A percentile compares a stretch with the other conserved stretches of the same genome.
These are phyloP conservation scores for Sugiyamaella pinicola DNA, from an alignment of 1,139 yeast genomes.

Conservation along the genomic window DNA sequence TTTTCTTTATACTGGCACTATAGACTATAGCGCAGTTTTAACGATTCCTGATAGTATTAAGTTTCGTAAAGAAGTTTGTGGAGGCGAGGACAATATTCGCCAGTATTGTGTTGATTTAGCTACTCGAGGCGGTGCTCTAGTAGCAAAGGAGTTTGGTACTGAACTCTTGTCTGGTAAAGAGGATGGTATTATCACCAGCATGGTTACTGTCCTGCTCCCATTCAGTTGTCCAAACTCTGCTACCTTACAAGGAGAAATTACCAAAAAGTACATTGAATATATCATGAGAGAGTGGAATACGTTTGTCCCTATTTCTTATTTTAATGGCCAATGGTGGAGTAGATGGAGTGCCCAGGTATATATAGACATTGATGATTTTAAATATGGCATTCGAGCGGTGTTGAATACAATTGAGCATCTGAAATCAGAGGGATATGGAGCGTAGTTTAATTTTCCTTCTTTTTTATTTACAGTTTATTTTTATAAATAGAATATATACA, in stretches of 20 bases:
- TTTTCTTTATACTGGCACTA: slow-evolving; percentile 46
- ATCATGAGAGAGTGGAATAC: slow-evolving; percentile 45
- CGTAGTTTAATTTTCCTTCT: too few relatives aligned
- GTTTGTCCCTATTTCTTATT: slow-evolving; percentile 51
- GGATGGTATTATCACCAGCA: slow-evolving; percentile 45
- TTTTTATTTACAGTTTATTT: neutral
- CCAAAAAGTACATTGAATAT: slow-evolving; percentile 27
- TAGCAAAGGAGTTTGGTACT: slow-evolving; percentile 42
- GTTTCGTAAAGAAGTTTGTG: slow-evolving; percentile 53
- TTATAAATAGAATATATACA: slow-evolving; percentile 1
- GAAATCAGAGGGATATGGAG: slow-evolving; percentile 10
- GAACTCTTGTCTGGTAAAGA: slow-evolving; percentile 41
- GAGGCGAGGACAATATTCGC: slow-evolving; percentile 60
- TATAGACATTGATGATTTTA: slow-evolving; percentile 58
- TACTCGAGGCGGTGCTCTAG: slow-evolving; percentile 45
- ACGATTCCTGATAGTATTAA: slow-evolving; percentile 49
- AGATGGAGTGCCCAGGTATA: slow-evolving; percentile 66
- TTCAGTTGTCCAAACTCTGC: slow-evolving; percentile 10
- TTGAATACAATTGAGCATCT: slow-evolving; percentile 28
- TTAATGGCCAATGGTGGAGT: slow-evolving; percentile 49
- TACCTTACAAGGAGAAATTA: slow-evolving; percentile 22
- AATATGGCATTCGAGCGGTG: slow-evolving; percentile 46
- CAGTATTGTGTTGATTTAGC: slow-evolving; percentile 54
- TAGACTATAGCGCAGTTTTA: slow-evolving; percentile 42
- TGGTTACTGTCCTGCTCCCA: slow-evolving; percentile 55